Evolutionary conservation across 371 early-diverging fungal genomes (phyloP).

Genomic region (Haplosporangium sp.): DNA sequence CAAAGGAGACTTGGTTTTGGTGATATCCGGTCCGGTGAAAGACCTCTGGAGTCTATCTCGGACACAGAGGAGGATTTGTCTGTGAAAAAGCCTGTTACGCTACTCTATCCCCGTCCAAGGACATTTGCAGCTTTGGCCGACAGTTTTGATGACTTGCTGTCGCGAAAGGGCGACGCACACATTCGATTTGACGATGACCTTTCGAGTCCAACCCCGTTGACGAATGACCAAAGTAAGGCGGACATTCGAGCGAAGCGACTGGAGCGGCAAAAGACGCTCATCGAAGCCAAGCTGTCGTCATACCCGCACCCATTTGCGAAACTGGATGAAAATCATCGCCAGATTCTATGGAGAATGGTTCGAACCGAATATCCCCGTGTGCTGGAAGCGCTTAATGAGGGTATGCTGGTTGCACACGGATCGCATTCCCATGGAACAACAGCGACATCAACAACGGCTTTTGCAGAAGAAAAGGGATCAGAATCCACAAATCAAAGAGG

Average conservation of each 20-base stretch:
- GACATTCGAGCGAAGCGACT: constrained; percentile 1
- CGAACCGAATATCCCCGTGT: constrained; percentile 32
- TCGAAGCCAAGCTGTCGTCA: constrained; percentile 28
- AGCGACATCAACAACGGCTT: not conserved
- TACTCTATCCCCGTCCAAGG: constrained; percentile 49
- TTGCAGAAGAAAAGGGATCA: not conserved
- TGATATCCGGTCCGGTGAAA: not conserved
- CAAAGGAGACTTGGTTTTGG: not conserved
- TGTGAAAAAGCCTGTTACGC: not conserved
- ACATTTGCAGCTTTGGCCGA: constrained; percentile 54
- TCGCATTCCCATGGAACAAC: not conserved
- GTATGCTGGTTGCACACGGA: constrained; percentile 27
- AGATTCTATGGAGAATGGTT: constrained; percentile 33
- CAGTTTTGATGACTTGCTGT: constrained; percentile 31
- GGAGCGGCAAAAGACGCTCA: constrained; percentile 9
- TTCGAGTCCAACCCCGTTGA: not conserved
- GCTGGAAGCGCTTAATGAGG: constrained; percentile 33
- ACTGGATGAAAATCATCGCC: constrained; percentile 26
- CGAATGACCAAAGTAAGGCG: not conserved
- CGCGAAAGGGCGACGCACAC: constrained; percentile 9
- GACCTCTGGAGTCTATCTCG: constrained; percentile 10
- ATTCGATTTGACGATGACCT: constrained; percentile 1
- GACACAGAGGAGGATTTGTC: not conserved
- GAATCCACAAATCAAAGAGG: not conserved
- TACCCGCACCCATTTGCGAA: constrained; percentile 40